Evolutionary conservation across 2,329 filamentous ascomycete genomes (phyloP).

Genomic region (Alternaria panax): DNA sequence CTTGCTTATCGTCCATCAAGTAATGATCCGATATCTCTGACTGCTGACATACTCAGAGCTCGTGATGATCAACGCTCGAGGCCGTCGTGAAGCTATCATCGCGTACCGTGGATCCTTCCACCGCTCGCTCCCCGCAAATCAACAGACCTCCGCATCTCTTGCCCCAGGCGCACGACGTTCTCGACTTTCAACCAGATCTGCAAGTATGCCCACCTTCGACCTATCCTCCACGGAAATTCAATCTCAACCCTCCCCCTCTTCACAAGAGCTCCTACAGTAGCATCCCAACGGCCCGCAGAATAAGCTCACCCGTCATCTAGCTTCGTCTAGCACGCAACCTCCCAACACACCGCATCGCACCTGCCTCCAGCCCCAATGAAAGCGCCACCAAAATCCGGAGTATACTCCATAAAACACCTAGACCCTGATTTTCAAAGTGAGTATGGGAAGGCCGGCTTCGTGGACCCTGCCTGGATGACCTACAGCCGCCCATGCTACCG

Average conservation of each 20-base stretch:
- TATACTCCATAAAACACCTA: conserved; percentile 6
- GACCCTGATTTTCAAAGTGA: neutral
- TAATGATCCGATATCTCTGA: neutral
- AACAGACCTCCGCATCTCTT: neutral
- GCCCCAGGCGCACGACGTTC: neutral
- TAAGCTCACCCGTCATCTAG: conserved; percentile 20
- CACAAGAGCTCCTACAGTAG: conserved; percentile 7
- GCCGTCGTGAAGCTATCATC: neutral
- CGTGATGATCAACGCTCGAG: neutral
- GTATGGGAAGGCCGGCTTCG: neutral
- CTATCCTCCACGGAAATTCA: conserved; percentile 2
- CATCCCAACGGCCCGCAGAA: conserved; percentile 20
- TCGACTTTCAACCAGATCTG: neutral
- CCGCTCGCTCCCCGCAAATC: conserved; percentile 2
- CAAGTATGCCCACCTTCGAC: neutral
- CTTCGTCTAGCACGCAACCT: conserved; percentile 12
- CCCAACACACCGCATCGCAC: conserved; percentile 12
- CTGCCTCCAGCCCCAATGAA: neutral
- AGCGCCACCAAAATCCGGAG: conserved; percentile 7
- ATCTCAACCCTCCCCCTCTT: conserved; percentile 5
- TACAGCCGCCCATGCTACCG: conserved; percentile 5
- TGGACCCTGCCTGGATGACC: conserved; percentile 10
- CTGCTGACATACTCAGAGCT: neutral
- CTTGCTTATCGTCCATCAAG: neutral
- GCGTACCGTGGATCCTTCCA: conserved; percentile 1